These are phyloP conservation scores for Phycomyces blakesleeanus DNA, from an alignment of 192 early-diverging fungal species.

Conservation along the genomic window DNA sequence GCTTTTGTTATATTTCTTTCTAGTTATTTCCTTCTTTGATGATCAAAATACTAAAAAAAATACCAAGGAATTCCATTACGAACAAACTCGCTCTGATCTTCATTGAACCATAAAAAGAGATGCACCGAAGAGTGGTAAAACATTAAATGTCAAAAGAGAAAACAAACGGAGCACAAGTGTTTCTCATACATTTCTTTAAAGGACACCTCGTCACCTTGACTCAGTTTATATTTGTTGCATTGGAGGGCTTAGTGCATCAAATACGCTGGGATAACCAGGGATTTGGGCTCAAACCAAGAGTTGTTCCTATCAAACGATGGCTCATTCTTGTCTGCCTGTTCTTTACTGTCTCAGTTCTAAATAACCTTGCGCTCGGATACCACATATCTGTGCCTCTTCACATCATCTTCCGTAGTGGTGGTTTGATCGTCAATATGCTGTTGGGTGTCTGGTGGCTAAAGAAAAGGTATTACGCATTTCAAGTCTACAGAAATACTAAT, in stretches of 20 bases:
- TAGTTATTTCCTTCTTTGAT: not conserved
- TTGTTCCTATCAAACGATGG: slow-evolving; percentile 73
- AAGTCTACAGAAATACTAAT: not conserved
- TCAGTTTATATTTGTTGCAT: slow-evolving; percentile 77
- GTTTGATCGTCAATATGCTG: slow-evolving; percentile 80
- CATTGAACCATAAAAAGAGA: slow-evolving; percentile 32
- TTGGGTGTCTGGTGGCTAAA: slow-evolving; percentile 61
- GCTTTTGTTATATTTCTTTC: not conserved
- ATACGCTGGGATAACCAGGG: slow-evolving; percentile 43
- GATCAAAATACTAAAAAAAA: not conserved
- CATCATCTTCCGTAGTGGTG: slow-evolving; percentile 85
- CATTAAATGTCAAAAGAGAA: not conserved
- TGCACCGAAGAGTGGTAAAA: slow-evolving; percentile 56
- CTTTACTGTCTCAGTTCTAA: slow-evolving; percentile 73
- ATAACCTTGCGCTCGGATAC: slow-evolving; percentile 79
- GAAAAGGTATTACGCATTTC: slow-evolving; percentile 46
- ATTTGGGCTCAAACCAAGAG: slow-evolving; percentile 41
- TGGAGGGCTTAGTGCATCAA: slow-evolving; percentile 60
- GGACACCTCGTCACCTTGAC: slow-evolving; percentile 82
- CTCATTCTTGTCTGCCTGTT: slow-evolving; percentile 72
- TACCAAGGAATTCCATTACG: not conserved
- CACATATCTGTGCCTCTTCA: slow-evolving; percentile 84
- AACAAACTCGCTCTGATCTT: slow-evolving; percentile 6
- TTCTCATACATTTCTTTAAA: slow-evolving; percentile 1
- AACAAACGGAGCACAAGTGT: too few relatives aligned